A percentile compares a stretch with the other conserved stretches of the same genome.
Evolutionary conservation across 192 early-diverging fungal genomes (phyloP).

Genomic region (Coemansia reversa): DNA sequence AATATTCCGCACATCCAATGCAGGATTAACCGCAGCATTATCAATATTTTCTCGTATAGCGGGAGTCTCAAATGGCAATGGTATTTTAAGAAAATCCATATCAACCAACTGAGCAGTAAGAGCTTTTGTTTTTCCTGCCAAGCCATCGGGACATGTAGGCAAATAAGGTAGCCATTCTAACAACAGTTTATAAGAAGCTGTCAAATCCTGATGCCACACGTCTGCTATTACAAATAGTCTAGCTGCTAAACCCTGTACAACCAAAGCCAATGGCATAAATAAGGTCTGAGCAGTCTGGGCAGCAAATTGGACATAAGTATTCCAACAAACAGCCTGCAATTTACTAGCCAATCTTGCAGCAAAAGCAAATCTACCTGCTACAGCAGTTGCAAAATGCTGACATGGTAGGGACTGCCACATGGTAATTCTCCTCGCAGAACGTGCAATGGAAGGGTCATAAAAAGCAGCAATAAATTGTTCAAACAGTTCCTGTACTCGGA

Average conservation of each 20-base stretch:
- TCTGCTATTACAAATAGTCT: conserved; percentile 23
- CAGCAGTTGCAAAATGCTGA: conserved; percentile 7
- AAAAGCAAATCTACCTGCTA: conserved; percentile 11
- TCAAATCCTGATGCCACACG: conserved; percentile 26
- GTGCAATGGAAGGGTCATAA: not conserved
- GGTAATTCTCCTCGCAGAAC: not conserved
- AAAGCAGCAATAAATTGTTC: conserved; percentile 6
- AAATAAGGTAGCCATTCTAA: conserved; percentile 29
- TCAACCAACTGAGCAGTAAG: not conserved
- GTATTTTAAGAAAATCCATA: conserved; percentile 5
- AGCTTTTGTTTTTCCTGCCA: not conserved
- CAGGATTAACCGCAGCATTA: not conserved
- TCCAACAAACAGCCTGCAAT: conserved; percentile 14
- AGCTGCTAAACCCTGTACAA: conserved; percentile 24
- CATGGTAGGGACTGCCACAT: conserved; percentile 34
- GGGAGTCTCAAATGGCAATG: conserved; percentile 1
- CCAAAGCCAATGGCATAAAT: conserved; percentile 40
- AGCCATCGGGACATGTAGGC: conserved; percentile 30
- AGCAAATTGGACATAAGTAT: conserved; percentile 23
- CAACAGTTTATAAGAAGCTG: conserved; percentile 13
- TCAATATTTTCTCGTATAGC: not conserved
- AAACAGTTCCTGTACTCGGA: conserved; percentile 3
- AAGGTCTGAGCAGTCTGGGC: conserved; percentile 31
- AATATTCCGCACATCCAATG: not conserved
- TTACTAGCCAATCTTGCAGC: conserved; percentile 21